Conservation (phyloP, 106 monocot species). For the Ottelia alismoides region DNA sequence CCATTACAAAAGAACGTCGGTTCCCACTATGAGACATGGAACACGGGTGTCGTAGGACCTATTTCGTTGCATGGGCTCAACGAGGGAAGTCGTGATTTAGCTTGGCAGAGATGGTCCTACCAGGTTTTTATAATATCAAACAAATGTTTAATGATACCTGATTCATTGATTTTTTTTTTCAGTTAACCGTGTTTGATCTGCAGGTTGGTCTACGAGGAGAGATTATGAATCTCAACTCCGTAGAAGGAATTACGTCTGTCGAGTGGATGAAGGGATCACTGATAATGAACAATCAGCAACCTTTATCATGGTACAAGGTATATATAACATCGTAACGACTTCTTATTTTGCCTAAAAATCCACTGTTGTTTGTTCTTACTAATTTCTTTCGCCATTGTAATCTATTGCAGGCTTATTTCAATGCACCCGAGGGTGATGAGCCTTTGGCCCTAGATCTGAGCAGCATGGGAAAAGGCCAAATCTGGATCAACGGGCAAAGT, state of each 20-base stretch:
- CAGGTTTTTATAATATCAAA: constrained; percentile 30
- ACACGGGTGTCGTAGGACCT: constrained; percentile 84
- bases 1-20: constrained; percentile 82
- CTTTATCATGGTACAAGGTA: constrained; percentile 91
- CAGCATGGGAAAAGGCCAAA: constrained; percentile 96
- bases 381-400: no score
- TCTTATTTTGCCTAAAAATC: not conserved
- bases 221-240: constrained; percentile 74
- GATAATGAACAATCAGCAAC: constrained; percentile 45
- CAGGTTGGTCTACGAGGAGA: constrained; percentile 89
- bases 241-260: constrained; percentile 64
- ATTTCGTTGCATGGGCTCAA: constrained; percentile 70
- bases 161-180: not conserved
- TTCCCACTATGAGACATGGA: constrained; percentile 87
- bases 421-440: constrained; percentile 80
- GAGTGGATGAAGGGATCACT: constrained; percentile 86
- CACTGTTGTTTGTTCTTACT: no score
- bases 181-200: not conserved
- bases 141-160: not conserved
- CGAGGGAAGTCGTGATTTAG: constrained; percentile 77
- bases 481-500: constrained; percentile 91
- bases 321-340: not conserved
- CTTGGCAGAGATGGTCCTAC: constrained; percentile 92
- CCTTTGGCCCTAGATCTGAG: constrained; percentile 90
- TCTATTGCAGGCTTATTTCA: constrained; percentile 94